Evolutionary conservation across 1,139 yeast genomes (phyloP).

Genomic region (Wickerhamomyces sp.): DNA sequence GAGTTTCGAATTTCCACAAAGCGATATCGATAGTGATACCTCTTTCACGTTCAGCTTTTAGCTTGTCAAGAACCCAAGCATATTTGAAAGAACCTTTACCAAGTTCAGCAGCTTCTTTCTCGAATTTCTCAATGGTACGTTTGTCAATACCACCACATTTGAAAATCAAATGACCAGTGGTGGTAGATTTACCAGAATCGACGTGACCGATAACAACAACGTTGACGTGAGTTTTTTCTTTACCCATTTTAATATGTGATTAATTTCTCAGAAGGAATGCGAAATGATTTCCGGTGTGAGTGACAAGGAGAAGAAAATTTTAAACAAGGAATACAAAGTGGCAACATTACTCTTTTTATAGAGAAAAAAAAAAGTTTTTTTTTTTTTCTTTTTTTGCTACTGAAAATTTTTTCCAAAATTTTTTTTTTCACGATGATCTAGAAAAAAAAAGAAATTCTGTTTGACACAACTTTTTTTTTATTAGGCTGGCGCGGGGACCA

Average conservation of each 20-base stretch:
- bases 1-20: slow-evolving; percentile 95
- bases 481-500: not conserved
- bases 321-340: not conserved
- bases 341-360: slow-evolving; percentile 3
- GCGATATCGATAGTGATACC: slow-evolving; percentile 99
- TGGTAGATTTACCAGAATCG: slow-evolving; percentile 98
- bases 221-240: slow-evolving; percentile 96
- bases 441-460: slow-evolving; percentile 1
- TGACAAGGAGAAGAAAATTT: slow-evolving; percentile 7
- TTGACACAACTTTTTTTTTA: not conserved
- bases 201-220: slow-evolving; percentile 99
- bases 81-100: slow-evolving; percentile 98
- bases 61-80: slow-evolving; percentile 96
- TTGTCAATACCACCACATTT: slow-evolving; percentile 92
- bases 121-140: slow-evolving; percentile 98
- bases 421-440: not conserved
- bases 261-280: slow-evolving; percentile 19
- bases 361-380: not conserved
- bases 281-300: slow-evolving; percentile 19
- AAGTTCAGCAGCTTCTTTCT: slow-evolving; percentile 97
- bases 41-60: slow-evolving; percentile 96
- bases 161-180: slow-evolving; percentile 98
- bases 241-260: slow-evolving; percentile 48
- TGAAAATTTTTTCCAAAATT: not conserved
- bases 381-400: not conserved